Evolutionary conservation across 768 basidiomycete species (phyloP), one percentile per base, ranked within the genome.

Genomic region (Pulveroboletus sp.): DNA sequence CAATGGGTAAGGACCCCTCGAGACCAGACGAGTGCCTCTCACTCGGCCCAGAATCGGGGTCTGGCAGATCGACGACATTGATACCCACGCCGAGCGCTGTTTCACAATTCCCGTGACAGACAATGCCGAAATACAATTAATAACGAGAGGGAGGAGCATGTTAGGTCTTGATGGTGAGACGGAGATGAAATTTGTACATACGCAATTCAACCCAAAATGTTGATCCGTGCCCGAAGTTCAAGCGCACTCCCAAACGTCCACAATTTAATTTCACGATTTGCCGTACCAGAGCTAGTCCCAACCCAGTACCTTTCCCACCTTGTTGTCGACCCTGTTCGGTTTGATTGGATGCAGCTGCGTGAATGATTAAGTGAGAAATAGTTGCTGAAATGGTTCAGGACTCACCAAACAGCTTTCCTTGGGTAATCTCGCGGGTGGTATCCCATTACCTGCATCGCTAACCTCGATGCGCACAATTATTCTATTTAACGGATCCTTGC

Each of bases 191-290:
- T 33, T 30, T 48, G 39, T 6, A 70, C 75, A 55, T 61, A 77
- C 73, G 84, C 32, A 90, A 66, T 64, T 90, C 89, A 8, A 90
- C 85, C 92, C 91, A 93, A 71, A 93, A 94, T 33, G 85, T 90
- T 32, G 84, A 89, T 14, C 93, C 93, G 57, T 79, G 73, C 8
- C 79, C 77, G 1, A 79, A 69, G 63, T 82, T 80, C 15, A 79
- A 81, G 53, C 68, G 71, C n/a, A 84, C 76, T n/a, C 83, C 88
- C 27, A 89, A 69, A 43, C 88, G 76, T 17, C 89, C 89, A 37
- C 83, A 82, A 43, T 78, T 82, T 36, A 88, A 68, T 59, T 82
- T 85, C 57, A 91, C 85, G 39, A 91, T 90, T 56, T 86, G 84
- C 41, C 86, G 76, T 39, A 89, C 86, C 6, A 91, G 73, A 2